Conservation (phyloP, 2,329 filamentous ascomycete species). For the Falciphora oryzae region DNA sequence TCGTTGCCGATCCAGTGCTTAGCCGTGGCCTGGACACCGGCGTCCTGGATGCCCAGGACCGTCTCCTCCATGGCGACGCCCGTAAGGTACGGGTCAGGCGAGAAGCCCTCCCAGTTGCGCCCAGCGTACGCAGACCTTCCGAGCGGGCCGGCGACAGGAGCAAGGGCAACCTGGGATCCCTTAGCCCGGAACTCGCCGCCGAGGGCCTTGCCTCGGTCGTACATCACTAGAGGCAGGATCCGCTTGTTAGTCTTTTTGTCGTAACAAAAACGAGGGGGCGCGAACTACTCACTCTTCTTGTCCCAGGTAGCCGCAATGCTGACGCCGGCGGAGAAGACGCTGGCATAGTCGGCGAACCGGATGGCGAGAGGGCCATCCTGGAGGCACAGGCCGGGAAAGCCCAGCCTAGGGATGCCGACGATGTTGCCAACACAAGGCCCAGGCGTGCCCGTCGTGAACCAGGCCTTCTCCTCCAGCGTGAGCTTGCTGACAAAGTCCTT, state of each 20-base stretch:
- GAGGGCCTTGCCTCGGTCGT: conserved; percentile 40
- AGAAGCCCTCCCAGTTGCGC: conserved; percentile 76
- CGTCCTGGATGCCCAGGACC: conserved; percentile 70
- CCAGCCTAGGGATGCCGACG: conserved; percentile 47
- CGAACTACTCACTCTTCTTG: conserved; percentile 33
- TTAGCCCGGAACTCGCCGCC: conserved; percentile 64
- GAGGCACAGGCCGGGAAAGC: conserved; percentile 56
- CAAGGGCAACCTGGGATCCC: conserved; percentile 67
- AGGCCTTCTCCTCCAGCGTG: conserved; percentile 56
- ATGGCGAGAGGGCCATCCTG: conserved; percentile 66
- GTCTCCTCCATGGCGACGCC: conserved; percentile 58
- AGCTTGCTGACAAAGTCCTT: conserved; percentile 54
- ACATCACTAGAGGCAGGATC: conserved; percentile 36
- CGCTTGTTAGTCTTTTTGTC: background rate
- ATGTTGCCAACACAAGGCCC: conserved; percentile 19
- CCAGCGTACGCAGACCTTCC: conserved; percentile 41
- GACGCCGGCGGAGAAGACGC: conserved; percentile 65
- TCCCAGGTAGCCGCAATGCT: conserved; percentile 68
- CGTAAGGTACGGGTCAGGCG: conserved; percentile 67
- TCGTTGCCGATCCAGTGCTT: conserved; percentile 70
- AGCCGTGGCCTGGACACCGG: conserved; percentile 71
- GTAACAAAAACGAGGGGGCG: background rate
- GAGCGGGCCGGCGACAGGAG: conserved; percentile 40
- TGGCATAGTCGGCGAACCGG: conserved; percentile 59
- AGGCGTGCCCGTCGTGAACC: conserved; percentile 9